phyloP scores from a whole-genome alignment of 495 filamentous ascomycete genomes.

The Saxophila tyrrhenica region DNA sequence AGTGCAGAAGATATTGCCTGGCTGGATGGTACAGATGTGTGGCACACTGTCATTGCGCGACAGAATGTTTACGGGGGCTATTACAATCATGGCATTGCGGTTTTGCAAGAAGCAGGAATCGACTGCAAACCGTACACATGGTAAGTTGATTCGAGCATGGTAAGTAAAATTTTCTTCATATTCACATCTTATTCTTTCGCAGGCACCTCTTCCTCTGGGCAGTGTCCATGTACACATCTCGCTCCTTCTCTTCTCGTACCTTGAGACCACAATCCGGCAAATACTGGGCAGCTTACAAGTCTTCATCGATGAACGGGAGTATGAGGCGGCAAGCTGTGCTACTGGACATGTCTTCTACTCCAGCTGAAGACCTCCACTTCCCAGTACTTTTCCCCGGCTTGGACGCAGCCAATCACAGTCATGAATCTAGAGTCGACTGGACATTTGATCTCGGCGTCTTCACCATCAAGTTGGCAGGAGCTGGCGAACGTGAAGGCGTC shows the following conservation, averaged over 20 bases:
- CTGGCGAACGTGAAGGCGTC: constrained; percentile 28
- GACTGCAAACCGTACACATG: constrained; percentile 29
- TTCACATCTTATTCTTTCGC: constrained; percentile 14
- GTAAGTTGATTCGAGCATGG: constrained; percentile 19
- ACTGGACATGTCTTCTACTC: constrained; percentile 13
- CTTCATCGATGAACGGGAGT: background rate
- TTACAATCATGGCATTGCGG: constrained; percentile 33
- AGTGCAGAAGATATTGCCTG: constrained; percentile 42
- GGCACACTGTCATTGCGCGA: constrained; percentile 35
- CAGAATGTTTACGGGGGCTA: constrained; percentile 38
- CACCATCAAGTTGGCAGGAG: constrained; percentile 34
- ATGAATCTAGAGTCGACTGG: constrained; percentile 51
- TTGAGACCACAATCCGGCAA: constrained; percentile 32
- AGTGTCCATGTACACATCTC: constrained; percentile 49
- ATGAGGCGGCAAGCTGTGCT: constrained; percentile 8
- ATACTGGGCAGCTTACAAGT: constrained; percentile 18
- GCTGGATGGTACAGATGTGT: constrained; percentile 51
- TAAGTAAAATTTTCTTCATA: background rate
- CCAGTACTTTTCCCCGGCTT: constrained; percentile 51
- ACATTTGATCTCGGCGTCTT: constrained; percentile 38
- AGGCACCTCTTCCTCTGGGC: constrained; percentile 59
- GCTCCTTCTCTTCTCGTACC: constrained; percentile 40
- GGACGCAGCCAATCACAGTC: constrained; percentile 50
- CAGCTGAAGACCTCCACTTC: constrained; percentile 19
- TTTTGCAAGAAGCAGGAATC: constrained; percentile 30